A percentile compares a stretch with the other conserved stretches of the same genome.
phyloP scores from a whole-genome alignment of 345 rosid species.

The Diplotaxis tenuifolia region DNA sequence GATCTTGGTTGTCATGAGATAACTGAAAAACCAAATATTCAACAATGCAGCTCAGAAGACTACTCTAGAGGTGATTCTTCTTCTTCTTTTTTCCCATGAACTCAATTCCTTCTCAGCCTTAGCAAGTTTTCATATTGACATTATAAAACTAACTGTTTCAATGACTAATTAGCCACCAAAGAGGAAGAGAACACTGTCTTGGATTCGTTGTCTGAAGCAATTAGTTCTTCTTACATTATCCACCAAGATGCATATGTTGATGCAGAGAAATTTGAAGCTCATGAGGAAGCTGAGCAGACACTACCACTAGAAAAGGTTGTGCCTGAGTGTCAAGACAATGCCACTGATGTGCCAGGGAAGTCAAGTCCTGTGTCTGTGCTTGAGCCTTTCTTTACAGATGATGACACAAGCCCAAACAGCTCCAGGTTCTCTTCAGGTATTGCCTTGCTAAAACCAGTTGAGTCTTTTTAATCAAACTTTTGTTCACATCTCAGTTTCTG shows the following conservation, averaged over 20 bases:
- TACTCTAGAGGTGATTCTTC: conserved; percentile 49
- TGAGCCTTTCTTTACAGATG: too few relatives aligned
- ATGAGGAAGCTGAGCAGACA: conserved; percentile 22
- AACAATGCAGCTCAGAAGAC: conserved; percentile 39
- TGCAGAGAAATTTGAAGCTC: background rate
- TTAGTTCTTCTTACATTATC: conserved; percentile 22
- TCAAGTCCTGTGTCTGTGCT: conserved; percentile 89
- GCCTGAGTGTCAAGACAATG: conserved; percentile 47
- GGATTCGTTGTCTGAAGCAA: conserved; percentile 35
- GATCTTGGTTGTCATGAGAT: conserved; percentile 19
- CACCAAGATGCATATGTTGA: conserved; percentile 35
- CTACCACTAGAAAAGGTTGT: conserved; percentile 47
- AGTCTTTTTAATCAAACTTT: background rate
- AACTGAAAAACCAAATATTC: conserved; percentile 25
- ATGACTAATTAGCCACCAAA: conserved; percentile 24
- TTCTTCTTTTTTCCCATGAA: conserved; percentile 15
- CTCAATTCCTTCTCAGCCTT: conserved; percentile 15
- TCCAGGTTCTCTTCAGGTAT: conserved; percentile 59
- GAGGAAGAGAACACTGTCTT: conserved; percentile 35
- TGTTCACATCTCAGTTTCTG: conserved; percentile 14
- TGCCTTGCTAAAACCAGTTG: conserved; percentile 4
- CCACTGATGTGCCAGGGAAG: conserved; percentile 49
- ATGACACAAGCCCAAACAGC: conserved; percentile 61
- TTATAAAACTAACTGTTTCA: conserved; percentile 12
- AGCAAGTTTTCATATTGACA: background rate